Evolutionary conservation across 257 asterid genomes (phyloP), one percentile per base, ranked within the genome.

Genomic region (Solanum infundibuliforme): DNA sequence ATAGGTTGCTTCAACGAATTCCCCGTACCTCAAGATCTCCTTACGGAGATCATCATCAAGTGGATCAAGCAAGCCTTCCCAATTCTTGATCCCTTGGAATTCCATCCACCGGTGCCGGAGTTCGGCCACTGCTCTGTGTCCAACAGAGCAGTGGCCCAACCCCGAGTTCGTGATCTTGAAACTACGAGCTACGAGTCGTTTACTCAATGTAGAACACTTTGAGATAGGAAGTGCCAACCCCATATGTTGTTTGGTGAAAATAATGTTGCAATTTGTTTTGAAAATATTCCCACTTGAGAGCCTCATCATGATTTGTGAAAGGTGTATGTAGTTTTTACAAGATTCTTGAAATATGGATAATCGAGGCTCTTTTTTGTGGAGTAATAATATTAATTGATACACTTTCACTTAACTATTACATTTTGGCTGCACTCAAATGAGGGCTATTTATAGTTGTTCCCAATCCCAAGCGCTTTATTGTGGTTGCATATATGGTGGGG

Each of bases 51-150:
- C 92, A 43, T 95, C 95, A 46, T 97, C 97, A 2, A 97, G 96
- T 0, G 98, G 99, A 87, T 97, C 98, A 20, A 96, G 95, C 69
- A 96, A 72, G 5, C 99, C 99, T 31, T 96, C 98, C 99, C 99
- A 96, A 43, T 95, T 93, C 93, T 93, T 92, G 94, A 94, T 88
- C 81, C 99, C 98, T 82, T 96, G 99, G 23, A 93, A 91, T 46
- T 96, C 99, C 94, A 75, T 93, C 99, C 99, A 96, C 29, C 91
- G 91, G 6, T 95, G 92, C 1, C 85, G 41, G 3, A 81, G 66
- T 81, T 43, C 39, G 1, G 66, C 66, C 79, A 72, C 0, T 16
- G 68, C 66, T 81, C 39, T 81, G 18, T 79, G 38, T 7, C 1
- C 65, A 21, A 43, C 9, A 14, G 16, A 79, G 84, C 41, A 27